phyloP scores from a whole-genome alignment of 345 rosid genomes.

The Diplotaxis tenuifolia region DNA sequence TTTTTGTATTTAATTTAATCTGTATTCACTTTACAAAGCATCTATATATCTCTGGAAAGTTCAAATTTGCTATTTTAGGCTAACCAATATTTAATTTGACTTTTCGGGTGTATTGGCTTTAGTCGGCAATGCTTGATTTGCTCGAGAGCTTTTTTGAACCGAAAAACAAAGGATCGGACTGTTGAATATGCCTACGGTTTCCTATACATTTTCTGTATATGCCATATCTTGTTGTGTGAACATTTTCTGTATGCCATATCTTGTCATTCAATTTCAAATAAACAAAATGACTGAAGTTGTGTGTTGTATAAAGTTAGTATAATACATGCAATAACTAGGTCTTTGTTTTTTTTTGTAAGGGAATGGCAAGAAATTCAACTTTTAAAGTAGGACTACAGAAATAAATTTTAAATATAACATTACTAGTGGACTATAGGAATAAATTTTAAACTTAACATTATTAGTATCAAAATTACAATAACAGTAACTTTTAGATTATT shows the following conservation, averaged over 20 bases:
- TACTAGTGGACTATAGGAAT: not conserved
- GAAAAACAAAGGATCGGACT: not conserved
- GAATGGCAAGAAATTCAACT: not conserved
- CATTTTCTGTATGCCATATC: not conserved
- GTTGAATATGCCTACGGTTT: not conserved
- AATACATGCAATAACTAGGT: not conserved
- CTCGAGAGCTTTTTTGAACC: not conserved
- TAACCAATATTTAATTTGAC: not conserved
- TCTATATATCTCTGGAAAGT: constrained; percentile 13
- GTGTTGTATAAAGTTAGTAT: not conserved
- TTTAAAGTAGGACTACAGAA: not conserved
- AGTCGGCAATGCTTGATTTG: not conserved
- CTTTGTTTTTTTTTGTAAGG: not conserved
- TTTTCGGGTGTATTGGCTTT: constrained; percentile 5
- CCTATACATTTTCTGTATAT: no score
- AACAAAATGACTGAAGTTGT: not conserved
- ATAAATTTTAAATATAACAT: not conserved
- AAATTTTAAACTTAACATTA: not conserved
- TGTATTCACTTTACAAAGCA: constrained; percentile 4
- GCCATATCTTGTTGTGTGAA: not conserved
- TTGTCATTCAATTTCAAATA: not conserved
- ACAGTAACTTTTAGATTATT: no score
- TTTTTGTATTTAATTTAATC: not conserved
- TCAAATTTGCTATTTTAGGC: constrained; percentile 1
- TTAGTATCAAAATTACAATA: not conserved